A percentile compares a stretch with the other conserved stretches of the same genome.
phyloP scores from a whole-genome alignment of 2,329 filamentous ascomycete genomes.

The Dactylella cylindrospora region DNA sequence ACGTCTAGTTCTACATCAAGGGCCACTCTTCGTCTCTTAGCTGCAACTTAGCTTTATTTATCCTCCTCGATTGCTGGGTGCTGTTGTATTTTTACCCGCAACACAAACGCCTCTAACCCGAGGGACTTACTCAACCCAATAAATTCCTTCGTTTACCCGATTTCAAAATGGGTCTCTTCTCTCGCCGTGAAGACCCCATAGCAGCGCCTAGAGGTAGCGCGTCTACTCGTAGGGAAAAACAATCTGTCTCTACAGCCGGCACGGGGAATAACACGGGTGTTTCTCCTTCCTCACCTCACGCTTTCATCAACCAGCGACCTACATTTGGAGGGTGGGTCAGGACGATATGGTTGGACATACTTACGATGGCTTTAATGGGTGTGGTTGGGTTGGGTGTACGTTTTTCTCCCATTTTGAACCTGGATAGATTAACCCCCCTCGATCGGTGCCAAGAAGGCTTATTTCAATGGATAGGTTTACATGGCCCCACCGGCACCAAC shows the following conservation, averaged over 20 bases:
- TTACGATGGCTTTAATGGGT: slow-evolving; percentile 68
- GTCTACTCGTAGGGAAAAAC: slow-evolving; percentile 21
- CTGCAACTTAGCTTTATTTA: too few species aligned
- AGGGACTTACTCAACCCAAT: too few species aligned
- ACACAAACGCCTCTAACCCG: too few species aligned
- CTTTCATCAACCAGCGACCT: slow-evolving; percentile 58
- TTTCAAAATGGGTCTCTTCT: slow-evolving; percentile 3
- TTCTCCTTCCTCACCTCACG: slow-evolving; percentile 26
- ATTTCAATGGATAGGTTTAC: too few species aligned
- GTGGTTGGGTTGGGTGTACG: slow-evolving; percentile 67
- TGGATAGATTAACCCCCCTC: background rate
- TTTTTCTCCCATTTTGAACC: slow-evolving; percentile 45
- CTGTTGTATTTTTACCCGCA: too few species aligned
- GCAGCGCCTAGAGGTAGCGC: too few species aligned
- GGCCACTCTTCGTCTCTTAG: too few species aligned
- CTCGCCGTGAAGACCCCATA: too few species aligned
- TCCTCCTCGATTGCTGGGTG: too few species aligned
- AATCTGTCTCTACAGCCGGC: slow-evolving; percentile 24
- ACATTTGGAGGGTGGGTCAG: slow-evolving; percentile 71
- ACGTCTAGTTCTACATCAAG: too few species aligned
- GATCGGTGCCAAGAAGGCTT: too few species aligned
- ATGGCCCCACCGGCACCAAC: slow-evolving; percentile 65
- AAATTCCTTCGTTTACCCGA: too few species aligned
- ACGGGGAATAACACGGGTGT: slow-evolving; percentile 21
- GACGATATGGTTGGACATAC: slow-evolving; percentile 66